Base-by-base conservation (phyloP, 2,329 filamentous ascomycete genomes). In the Pyricularia grisea region DNA sequence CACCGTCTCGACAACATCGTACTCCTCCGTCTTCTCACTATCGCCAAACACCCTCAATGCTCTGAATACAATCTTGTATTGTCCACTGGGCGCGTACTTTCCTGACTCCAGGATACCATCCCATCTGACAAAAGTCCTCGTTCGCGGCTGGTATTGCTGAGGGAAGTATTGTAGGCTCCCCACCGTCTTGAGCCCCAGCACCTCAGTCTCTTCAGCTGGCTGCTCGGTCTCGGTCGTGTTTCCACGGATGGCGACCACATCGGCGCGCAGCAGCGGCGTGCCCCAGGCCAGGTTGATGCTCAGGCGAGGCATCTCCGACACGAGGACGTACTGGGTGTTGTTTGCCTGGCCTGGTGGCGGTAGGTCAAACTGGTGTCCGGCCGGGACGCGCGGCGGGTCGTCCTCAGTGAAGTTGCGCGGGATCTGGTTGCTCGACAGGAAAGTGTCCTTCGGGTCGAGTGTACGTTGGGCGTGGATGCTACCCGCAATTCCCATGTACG, bases 41-140 rank as follows among this genome's bases (percentile, higher is more conserved):
- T 87, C 78, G 5, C 85, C 85, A 73, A 83, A 85, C 70, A 87
- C 80, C 70, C 79, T 80, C 71, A 87, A 74, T 2, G 84, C 82
- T 69, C 80, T 79, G 33, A 86, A 77, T 0, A 78, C 77, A 67
- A 87, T 77, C 74, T 81, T 82, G 75, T 88, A 87, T 31, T 74
- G 73, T 12, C 85, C 85, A 0, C 79, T 77, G 0, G 83, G 81
- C 1, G 80, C 84, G 70, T 82, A 85, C 0, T 73, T 77, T 17
- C 83, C 84, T 11, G 82, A 79, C 0, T 77, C 77, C 5, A 87
- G 75, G 68, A 77, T 76, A 14, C 85, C 85, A 67, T 83, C 80
- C 79, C 83, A 88, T 0, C 69, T 67, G 6, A 5, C 72, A 68
- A 69, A 74, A 70, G 6, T 70, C 30, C 67, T 60, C 5, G 36